phyloP scores from a whole-genome alignment of 169 alveolate genomes.

The Cryptosporidium ryanae region DNA sequence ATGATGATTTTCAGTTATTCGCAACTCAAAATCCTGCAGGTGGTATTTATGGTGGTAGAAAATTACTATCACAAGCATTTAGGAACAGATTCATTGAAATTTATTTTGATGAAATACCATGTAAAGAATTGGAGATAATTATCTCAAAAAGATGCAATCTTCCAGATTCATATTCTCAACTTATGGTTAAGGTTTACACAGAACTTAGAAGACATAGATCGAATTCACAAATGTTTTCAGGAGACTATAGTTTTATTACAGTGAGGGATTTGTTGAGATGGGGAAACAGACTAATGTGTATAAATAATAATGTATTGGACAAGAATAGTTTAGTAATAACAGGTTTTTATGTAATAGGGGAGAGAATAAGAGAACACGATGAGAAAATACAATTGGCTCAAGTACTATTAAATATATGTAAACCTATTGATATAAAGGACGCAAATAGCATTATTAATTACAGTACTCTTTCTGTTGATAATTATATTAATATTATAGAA shows the following conservation, averaged over 20 bases:
- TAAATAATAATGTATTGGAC: slow-evolving; percentile 44
- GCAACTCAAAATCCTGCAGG: slow-evolving; percentile 99
- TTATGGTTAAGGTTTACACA: slow-evolving; percentile 92
- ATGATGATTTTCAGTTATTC: slow-evolving; percentile 96
- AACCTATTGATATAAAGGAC: slow-evolving; percentile 26
- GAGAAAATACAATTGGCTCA: slow-evolving; percentile 87
- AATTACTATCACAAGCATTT: slow-evolving; percentile 97
- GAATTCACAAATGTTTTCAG: slow-evolving; percentile 83
- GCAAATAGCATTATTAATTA: slow-evolving; percentile 11
- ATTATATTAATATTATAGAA: background rate
- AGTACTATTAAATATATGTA: slow-evolving; percentile 79
- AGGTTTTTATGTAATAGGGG: slow-evolving; percentile 94
- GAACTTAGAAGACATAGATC: slow-evolving; percentile 90
- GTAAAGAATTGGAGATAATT: slow-evolving; percentile 92
- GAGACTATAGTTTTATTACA: slow-evolving; percentile 92
- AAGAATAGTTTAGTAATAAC: slow-evolving; percentile 88
- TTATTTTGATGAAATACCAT: slow-evolving; percentile 92
- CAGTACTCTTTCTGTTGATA: background rate
- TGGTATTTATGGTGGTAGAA: slow-evolving; percentile 98
- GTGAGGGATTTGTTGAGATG: slow-evolving; percentile 98
- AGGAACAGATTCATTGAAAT: slow-evolving; percentile 97
- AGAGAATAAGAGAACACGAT: slow-evolving; percentile 90
- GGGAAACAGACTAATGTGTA: slow-evolving; percentile 89
- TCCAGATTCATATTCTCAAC: slow-evolving; percentile 92
- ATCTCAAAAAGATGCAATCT: slow-evolving; percentile 93